Conservation (phyloP, 768 basidiomycete species). For the Artomyces pyxidatus region DNA sequence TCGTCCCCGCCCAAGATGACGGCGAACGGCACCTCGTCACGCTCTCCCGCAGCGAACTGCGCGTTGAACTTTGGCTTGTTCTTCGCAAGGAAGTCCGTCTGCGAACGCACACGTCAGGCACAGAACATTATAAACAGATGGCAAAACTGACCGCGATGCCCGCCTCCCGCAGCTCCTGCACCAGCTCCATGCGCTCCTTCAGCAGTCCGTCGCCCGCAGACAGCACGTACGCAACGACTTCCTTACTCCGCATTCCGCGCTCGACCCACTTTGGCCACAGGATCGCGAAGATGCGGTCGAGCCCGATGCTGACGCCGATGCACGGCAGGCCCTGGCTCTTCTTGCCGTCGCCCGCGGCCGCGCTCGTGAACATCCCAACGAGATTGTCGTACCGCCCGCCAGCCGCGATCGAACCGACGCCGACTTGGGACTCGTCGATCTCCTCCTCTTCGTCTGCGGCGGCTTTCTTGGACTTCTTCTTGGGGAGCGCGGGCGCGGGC, state of each 20-base stretch:
- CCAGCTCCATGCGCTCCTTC: constrained; percentile 75
- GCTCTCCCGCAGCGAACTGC: constrained; percentile 88
- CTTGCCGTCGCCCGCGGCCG: constrained; percentile 70
- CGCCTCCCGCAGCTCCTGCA: constrained; percentile 70
- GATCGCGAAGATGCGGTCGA: constrained; percentile 90
- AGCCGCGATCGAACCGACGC: constrained; percentile 98
- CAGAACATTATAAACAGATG: neutral
- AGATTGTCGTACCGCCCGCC: constrained; percentile 96
- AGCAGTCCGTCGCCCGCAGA: constrained; percentile 84
- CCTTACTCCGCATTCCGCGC: constrained; percentile 73
- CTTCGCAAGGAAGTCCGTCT: constrained; percentile 93
- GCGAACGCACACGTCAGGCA: constrained; percentile 4
- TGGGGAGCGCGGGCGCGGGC: constrained; percentile 30
- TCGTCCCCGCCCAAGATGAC: constrained; percentile 88
- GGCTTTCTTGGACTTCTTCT: constrained; percentile 33
- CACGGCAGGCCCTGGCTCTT: constrained; percentile 68
- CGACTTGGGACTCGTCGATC: constrained; percentile 86
- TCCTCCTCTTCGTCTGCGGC: constrained; percentile 64
- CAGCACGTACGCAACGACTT: constrained; percentile 92
- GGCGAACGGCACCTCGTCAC: constrained; percentile 88
- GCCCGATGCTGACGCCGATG: constrained; percentile 85
- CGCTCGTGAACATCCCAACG: constrained; percentile 84
- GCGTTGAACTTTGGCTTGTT: constrained; percentile 80
- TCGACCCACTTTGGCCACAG: constrained; percentile 84
- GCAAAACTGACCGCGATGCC: constrained; percentile 66